Evolutionary conservation across 2,329 filamentous ascomycete species (phyloP).

Genomic region (Botryosphaeria dothidea): DNA sequence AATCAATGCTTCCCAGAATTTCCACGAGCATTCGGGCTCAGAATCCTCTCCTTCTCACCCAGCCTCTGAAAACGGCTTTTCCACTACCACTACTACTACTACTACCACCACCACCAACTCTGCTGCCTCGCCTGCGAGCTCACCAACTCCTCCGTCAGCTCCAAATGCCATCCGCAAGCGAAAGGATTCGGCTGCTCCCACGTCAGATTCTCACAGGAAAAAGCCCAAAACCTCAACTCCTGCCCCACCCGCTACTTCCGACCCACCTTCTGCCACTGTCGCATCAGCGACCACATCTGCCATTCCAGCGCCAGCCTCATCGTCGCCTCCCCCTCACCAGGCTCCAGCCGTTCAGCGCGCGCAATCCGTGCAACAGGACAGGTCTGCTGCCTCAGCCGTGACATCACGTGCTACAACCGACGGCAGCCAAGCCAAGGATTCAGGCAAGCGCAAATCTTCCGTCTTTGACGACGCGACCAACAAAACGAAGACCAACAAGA

Average conservation of each 20-base stretch:
- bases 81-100: not conserved
- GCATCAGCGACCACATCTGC: not conserved
- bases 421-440: constrained; percentile 4
- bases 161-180: constrained; percentile 5
- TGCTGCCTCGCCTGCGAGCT: constrained; percentile 14
- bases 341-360: constrained; percentile 1
- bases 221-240: not conserved
- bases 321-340: not conserved
- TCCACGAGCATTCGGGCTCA: constrained; percentile 11
- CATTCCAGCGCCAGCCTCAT: not conserved
- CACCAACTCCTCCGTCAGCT: constrained; percentile 8
- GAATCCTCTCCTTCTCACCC: constrained; percentile 3
- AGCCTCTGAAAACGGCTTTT: constrained; percentile 10
- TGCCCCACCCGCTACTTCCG: constrained; percentile 4
- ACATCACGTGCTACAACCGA: not conserved
- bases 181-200: constrained; percentile 17
- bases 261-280: not conserved
- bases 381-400: not conserved
- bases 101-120: constrained; percentile 12
- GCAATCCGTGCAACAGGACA: not conserved
- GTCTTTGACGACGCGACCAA: constrained; percentile 11
- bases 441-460: constrained; percentile 4
- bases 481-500: constrained; percentile 11
- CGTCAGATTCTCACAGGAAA: constrained; percentile 6
- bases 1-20: not conserved